A percentile compares a stretch with the other conserved stretches of the same genome.
These are phyloP conservation scores for Galerina marginata DNA, from an alignment of 768 basidiomycete genomes.

Conservation along the genomic window DNA sequence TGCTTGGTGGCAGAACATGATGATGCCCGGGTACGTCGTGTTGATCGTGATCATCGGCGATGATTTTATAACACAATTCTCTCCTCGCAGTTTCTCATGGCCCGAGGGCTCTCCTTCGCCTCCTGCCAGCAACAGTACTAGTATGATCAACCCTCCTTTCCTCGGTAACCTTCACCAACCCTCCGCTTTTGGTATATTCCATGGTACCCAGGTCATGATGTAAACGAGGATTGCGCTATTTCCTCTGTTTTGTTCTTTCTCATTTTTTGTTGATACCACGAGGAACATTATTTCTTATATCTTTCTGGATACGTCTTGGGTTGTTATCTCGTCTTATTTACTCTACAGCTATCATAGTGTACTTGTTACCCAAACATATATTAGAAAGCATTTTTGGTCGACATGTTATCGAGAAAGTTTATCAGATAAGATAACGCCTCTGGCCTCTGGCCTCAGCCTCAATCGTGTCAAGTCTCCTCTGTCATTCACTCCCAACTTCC, in stretches of 20 bases:
- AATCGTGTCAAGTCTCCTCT: background rate
- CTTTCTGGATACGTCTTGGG: too few species aligned
- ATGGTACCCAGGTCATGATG: conserved; percentile 32
- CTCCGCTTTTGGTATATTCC: conserved; percentile 33
- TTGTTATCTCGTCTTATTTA: too few species aligned
- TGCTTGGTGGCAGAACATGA: conserved; percentile 78
- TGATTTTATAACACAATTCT: background rate
- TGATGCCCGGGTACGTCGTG: conserved; percentile 79
- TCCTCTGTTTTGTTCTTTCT: background rate
- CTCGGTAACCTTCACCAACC: conserved; percentile 21
- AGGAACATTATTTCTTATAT: too few species aligned
- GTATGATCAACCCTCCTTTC: conserved; percentile 14
- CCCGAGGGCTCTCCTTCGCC: conserved; percentile 42
- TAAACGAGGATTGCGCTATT: background rate
- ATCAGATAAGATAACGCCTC: conserved; percentile 4
- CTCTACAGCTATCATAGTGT: too few species aligned
- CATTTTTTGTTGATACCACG: background rate
- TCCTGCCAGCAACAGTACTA: conserved; percentile 15
- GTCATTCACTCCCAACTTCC: background rate
- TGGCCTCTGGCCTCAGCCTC: too few species aligned
- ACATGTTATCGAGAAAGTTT: background rate
- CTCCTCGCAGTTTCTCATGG: conserved; percentile 38
- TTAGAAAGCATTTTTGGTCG: too few species aligned
- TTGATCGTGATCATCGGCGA: background rate
- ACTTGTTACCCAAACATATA: too few species aligned